Base-by-base conservation (phyloP, 768 basidiomycete genomes). In the Lentinula guzmanii region DNA sequence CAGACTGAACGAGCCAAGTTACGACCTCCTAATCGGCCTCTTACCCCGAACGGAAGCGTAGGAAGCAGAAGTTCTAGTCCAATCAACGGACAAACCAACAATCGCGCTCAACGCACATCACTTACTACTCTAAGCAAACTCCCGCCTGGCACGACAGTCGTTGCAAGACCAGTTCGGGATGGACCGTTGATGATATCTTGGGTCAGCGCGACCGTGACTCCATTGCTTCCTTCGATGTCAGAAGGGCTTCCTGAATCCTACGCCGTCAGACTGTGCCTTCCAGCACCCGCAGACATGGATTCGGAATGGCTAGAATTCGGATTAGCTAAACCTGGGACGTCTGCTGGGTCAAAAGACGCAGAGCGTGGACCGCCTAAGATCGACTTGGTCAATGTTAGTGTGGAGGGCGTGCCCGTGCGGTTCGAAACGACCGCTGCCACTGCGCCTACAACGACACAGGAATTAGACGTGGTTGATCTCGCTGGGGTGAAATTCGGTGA, bases 271-370 rank as follows among this genome's bases (percentile, higher is more conserved):
- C 65, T 89, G 18, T 71, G 64, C 58, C 70, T 90, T 28, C 81
- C 82, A 46, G 81, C 83, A 8, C 87, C 87, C 18, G 71, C 77
- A 13, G 79, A 85, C 37, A 68, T 76, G n/a, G 83, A 83, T 60
- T 81, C 83, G n/a, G 87, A 86, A 55, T 89, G 84, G 85, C 75
- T 92, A 18, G 89, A 91, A 69, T 91, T 92, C 66, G 89, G 89
- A 31, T 75, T 92, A 54, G 85, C 84, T 1, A 75, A 81, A 58
- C 72, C 71, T n/a, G 64, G 64, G 45, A 16, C 18, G 1, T 58
- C 65, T 33, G 66, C 68, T 28, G n/a, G 7, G 60, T 45, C 39
- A 18, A n/a, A n/a, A 56, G 35, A 58, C 61, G 54, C 65, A 43
- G 64, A 50, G 24, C 46, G 34, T 21, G 62, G 64, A 35, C 72